These are phyloP conservation scores for Leccinum subrobustum DNA, from an alignment of 1,284 basidiomycete species.

Conservation along the genomic window DNA sequence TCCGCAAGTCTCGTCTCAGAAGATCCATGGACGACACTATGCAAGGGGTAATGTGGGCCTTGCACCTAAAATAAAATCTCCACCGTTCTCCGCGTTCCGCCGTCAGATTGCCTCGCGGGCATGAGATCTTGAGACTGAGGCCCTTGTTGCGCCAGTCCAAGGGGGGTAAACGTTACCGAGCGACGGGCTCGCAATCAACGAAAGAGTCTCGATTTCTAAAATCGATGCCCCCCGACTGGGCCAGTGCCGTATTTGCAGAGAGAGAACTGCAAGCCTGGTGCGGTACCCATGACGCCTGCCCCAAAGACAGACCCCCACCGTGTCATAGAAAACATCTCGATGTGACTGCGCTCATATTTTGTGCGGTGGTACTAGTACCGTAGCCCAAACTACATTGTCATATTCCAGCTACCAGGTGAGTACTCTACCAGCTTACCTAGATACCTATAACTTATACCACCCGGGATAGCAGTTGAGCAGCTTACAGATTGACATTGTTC, in stretches of 20 bases:
- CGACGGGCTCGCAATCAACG: background rate
- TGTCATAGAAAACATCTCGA: slow-evolving; percentile 22
- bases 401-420: slow-evolving; percentile 17
- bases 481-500: background rate
- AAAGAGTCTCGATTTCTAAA: slow-evolving; percentile 15
- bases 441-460: background rate
- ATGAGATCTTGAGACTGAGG: slow-evolving; percentile 11
- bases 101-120: slow-evolving; percentile 1
- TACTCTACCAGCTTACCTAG: slow-evolving; percentile 3
- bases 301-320: background rate
- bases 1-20: slow-evolving; percentile 14
- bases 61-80: slow-evolving; percentile 19
- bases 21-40: slow-evolving; percentile 21
- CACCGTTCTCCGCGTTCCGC: slow-evolving; percentile 16
- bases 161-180: background rate
- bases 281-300: slow-evolving; percentile 7
- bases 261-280: slow-evolving; percentile 9
- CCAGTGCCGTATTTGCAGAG: background rate
- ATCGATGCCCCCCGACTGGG: slow-evolving; percentile 13
- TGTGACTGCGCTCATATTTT: slow-evolving; percentile 20
- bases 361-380: background rate
- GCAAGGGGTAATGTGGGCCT: slow-evolving; percentile 19
- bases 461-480: background rate
- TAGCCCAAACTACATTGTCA: slow-evolving; percentile 18
- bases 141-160: slow-evolving; percentile 2